phyloP scores from a whole-genome alignment of 2,329 filamentous ascomycete genomes.

The Fusarium xylarioides region DNA sequence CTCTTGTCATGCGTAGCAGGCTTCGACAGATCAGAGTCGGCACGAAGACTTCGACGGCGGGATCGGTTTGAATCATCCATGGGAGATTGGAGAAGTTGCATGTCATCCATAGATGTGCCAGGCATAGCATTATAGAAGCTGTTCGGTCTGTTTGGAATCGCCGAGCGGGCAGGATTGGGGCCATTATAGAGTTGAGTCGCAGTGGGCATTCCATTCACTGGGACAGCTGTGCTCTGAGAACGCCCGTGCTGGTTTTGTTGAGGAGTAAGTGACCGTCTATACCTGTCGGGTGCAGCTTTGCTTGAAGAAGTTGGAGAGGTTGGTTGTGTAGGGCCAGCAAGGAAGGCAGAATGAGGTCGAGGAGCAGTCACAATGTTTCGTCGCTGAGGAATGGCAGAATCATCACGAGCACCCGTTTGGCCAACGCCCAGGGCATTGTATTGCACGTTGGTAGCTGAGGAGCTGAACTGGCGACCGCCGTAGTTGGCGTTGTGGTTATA shows the following conservation, averaged over 20 bases:
- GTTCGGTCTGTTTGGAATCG: constrained; percentile 58
- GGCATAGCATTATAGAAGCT: constrained; percentile 58
- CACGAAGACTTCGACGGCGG: constrained; percentile 82
- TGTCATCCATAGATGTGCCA: constrained; percentile 72
- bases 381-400: constrained; percentile 56
- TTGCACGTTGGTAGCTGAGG: constrained; percentile 53
- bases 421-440: constrained; percentile 50
- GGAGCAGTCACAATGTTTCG: constrained; percentile 52
- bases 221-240: constrained; percentile 49
- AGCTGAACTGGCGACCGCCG: constrained; percentile 48
- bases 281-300: constrained; percentile 76
- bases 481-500: constrained; percentile 42
- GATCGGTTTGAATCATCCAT: constrained; percentile 78
- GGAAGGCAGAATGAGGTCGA: constrained; percentile 55
- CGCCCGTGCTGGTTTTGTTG: constrained; percentile 48
- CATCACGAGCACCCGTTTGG: constrained; percentile 60
- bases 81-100: constrained; percentile 66
- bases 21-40: constrained; percentile 50
- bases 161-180: constrained; percentile 43
- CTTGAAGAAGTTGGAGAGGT: constrained; percentile 53
- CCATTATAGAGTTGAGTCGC: constrained; percentile 45
- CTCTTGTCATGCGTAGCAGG: constrained; percentile 33
- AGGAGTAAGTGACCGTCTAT: constrained; percentile 66
- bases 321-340: constrained; percentile 56
- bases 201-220: constrained; percentile 40